Evolutionary conservation across 805 yeast genomes (phyloP).

Genomic region (Pichia rugopelliculosa): DNA sequence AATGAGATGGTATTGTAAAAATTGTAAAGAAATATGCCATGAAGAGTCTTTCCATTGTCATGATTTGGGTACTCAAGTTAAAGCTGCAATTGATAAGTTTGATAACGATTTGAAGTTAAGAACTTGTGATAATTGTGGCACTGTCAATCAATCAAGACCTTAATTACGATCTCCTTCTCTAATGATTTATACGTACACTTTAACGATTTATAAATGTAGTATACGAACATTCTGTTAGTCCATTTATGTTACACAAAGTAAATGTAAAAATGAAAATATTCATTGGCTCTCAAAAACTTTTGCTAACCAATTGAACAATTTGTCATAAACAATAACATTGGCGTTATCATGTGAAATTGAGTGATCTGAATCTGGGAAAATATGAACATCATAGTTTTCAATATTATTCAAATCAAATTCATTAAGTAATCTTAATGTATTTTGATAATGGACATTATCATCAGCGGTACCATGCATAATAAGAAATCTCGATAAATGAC

Average conservation of each 20-base stretch:
- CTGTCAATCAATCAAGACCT: conserved; percentile 62
- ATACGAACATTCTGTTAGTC: background rate
- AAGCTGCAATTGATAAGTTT: conserved; percentile 67
- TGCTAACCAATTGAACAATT: conserved; percentile 60
- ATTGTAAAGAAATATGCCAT: conserved; percentile 57
- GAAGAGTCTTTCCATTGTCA: conserved; percentile 66
- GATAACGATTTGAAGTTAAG: conserved; percentile 56
- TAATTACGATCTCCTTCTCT: conserved; percentile 19
- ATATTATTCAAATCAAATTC: conserved; percentile 41
- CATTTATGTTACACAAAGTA: background rate
- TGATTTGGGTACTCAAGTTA: conserved; percentile 87
- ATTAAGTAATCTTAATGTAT: conserved; percentile 56
- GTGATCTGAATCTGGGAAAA: conserved; percentile 93
- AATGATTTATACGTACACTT: background rate
- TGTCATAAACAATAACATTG: conserved; percentile 60
- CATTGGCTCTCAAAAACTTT: conserved; percentile 40
- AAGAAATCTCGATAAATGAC: conserved; percentile 46
- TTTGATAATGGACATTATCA: conserved; percentile 76
- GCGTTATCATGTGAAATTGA: conserved; percentile 77
- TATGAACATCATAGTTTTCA: conserved; percentile 77
- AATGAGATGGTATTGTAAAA: conserved; percentile 81
- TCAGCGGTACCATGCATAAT: conserved; percentile 81
- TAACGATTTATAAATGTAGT: background rate
- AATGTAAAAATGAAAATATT: background rate
- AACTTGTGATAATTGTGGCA: conserved; percentile 71